Evolutionary conservation across 2,329 filamentous ascomycete genomes (phyloP).

Genomic region (Colletotrichum nymphaeae): DNA sequence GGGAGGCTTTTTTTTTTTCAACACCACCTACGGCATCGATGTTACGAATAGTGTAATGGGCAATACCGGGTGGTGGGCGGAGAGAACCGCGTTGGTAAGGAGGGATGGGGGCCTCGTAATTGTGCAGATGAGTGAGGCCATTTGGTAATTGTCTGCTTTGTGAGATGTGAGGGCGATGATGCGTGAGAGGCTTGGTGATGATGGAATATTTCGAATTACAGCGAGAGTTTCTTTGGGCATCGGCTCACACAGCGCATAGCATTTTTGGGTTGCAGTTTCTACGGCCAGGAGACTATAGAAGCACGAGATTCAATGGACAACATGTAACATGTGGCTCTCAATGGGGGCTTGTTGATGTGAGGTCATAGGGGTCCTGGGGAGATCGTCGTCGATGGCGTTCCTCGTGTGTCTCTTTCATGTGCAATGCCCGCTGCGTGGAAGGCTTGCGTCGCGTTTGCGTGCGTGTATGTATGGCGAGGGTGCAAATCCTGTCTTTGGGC

Average conservation of each 20-base stretch:
- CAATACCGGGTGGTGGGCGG: neutral
- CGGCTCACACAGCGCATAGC: neutral
- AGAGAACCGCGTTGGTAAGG: neutral
- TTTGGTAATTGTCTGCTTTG: neutral
- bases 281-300: neutral
- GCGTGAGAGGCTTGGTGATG: neutral
- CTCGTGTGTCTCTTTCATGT: neutral
- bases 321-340: neutral
- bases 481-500: neutral
- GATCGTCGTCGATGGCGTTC: slow-evolving; percentile 1
- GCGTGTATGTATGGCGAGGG: neutral
- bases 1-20: neutral
- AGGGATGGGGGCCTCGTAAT: slow-evolving; percentile 19
- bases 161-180: slow-evolving; percentile 24
- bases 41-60: neutral
- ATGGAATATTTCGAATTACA: neutral
- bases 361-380: slow-evolving; percentile 32
- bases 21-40: neutral
- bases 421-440: neutral
- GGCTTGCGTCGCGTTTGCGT: neutral
- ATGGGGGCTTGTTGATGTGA: slow-evolving; percentile 8
- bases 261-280: neutral
- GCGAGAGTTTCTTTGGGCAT: neutral
- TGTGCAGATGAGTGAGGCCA: slow-evolving; percentile 20
- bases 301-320: neutral